These are phyloP conservation scores for Paradendryphiella salina DNA, from an alignment of 2,329 filamentous ascomycete genomes.

Conservation along the genomic window DNA sequence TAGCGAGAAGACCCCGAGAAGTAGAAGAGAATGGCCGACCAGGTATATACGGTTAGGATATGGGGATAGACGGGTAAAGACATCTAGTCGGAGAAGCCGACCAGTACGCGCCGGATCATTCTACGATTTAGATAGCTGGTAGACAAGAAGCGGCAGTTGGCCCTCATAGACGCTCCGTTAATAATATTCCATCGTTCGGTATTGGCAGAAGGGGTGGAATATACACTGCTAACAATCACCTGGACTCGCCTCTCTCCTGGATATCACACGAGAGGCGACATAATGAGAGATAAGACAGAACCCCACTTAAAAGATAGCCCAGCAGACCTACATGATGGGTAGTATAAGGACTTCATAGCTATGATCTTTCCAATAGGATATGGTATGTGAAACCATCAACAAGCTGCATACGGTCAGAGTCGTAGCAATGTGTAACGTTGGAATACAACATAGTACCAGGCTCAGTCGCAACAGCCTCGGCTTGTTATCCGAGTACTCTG, in stretches of 20 bases:
- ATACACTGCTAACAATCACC: too few relatives aligned
- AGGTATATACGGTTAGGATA: slow-evolving; percentile 23
- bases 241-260: background rate
- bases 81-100: slow-evolving; percentile 22
- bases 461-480: slow-evolving; percentile 8
- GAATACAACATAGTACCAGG: slow-evolving; percentile 11
- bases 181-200: background rate
- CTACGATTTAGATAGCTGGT: slow-evolving; percentile 9
- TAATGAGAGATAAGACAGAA: background rate
- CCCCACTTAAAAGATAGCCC: background rate
- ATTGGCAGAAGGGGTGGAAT: background rate
- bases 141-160: slow-evolving; percentile 16
- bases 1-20: slow-evolving; percentile 18
- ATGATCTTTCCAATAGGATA: background rate
- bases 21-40: slow-evolving; percentile 25
- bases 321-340: background rate
- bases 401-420: background rate
- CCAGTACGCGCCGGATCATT: slow-evolving; percentile 21
- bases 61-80: slow-evolving; percentile 33
- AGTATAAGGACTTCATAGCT: background rate
- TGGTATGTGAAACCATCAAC: background rate
- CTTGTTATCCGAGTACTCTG: background rate
- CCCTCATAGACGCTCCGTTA: slow-evolving; percentile 3
- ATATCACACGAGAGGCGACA: background rate
- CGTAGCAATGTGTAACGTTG: slow-evolving; percentile 15